Base-by-base conservation (phyloP, 345 rosid genomes). In the Moricandia arvensis region DNA sequence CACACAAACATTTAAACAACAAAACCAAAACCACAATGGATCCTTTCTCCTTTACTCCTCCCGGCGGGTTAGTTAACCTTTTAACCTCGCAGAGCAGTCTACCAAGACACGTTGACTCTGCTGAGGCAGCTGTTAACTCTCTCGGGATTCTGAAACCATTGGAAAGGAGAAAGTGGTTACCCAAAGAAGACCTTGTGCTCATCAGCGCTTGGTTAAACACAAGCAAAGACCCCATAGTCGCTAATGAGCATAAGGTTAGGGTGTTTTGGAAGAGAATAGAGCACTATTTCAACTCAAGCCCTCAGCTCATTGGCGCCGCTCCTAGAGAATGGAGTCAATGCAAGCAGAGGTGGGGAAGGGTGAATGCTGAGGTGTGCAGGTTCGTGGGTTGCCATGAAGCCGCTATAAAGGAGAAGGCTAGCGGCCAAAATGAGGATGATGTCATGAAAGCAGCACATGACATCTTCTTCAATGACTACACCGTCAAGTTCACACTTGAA, bases 151-250 rank as follows among this genome's bases (percentile, higher is more conserved):
- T 43, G 10, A 43, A 43, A 13, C n/a, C 49, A 11, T 3, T 43
- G 7, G 59, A 54, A 54, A 54, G 59, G 9, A 8, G 29, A 9
- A 54, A 54, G 11, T 51, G 26, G 57, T 3, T 1, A 6, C 24
- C 17, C 21, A n/a, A 55, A 10, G 9, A 15, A 59, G 12, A 8
- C 10, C 10, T 59, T 4, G 21, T 59, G 10, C 26, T 9, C n/a
- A n/a, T 8, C 13, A 21, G 15, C n/a, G 64, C 64, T 30, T 59
- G 64, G 64, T 59, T 59, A 41, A 59, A 59, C 64, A 59, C 63
- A n/a, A 58, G 35, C 63, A 58, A 58, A 6, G 63, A 58, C 27
- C 63, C 34, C 6, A 12, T 58, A 0, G 16, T 58, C 1, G 9
- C 15, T 5, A 58, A 58, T 58, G 63, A 58, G 16, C 63, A 58